phyloP scores from a whole-genome alignment of 306 rosid species.

The Malus sylvestris region DNA sequence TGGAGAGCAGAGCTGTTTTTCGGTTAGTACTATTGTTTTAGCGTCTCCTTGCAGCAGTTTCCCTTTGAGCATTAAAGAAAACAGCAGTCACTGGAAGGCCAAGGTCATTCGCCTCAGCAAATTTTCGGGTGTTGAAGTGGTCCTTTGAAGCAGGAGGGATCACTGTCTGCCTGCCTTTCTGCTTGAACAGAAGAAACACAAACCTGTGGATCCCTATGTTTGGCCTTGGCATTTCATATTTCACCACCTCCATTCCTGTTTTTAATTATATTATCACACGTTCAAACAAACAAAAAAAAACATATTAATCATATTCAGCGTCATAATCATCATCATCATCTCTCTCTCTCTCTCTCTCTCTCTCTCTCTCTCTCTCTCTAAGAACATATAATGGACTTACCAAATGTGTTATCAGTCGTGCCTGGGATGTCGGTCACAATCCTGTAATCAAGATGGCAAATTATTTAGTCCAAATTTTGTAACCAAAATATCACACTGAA shows the following conservation, averaged over 20 bases:
- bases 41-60: conserved; percentile 75
- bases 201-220: conserved; percentile 87
- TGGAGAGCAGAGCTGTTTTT: background rate
- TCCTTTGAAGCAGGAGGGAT: conserved; percentile 51
- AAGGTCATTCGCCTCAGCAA: conserved; percentile 56
- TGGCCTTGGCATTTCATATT: conserved; percentile 73
- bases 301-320: background rate
- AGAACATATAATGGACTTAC: conserved; percentile 25
- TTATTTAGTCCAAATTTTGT: background rate
- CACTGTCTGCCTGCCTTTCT: conserved; percentile 49
- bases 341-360: background rate
- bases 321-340: too few relatives aligned
- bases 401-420: conserved; percentile 74
- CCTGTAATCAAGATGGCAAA: conserved; percentile 35
- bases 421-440: conserved; percentile 90
- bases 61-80: conserved; percentile 88
- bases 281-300: background rate
- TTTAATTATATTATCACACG: background rate
- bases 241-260: conserved; percentile 62
- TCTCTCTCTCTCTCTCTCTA: background rate
- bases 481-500: background rate
- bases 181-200: conserved; percentile 74
- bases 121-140: conserved; percentile 43
- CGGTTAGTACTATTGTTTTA: background rate
- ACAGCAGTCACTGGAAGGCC: conserved; percentile 83